Conservation (phyloP, 345 rosid species). For the Rhizophora mangle region DNA sequence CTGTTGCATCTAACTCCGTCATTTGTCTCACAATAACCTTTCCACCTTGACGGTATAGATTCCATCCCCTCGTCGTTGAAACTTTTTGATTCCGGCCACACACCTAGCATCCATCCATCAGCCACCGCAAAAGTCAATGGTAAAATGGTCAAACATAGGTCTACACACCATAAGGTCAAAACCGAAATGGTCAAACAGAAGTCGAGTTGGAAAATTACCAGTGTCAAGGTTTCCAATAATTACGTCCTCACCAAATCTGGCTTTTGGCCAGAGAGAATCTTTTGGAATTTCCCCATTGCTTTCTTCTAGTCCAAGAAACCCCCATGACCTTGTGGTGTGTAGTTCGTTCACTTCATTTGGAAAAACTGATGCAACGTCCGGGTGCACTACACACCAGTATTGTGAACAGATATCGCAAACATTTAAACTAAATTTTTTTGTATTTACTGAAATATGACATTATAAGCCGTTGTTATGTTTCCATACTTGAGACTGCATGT, state of each 20-base stretch:
- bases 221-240: slow-evolving; percentile 25
- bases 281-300: slow-evolving; percentile 4
- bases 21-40: slow-evolving; percentile 14
- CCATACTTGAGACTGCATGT: not conserved
- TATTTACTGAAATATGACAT: not conserved
- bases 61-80: slow-evolving; percentile 24
- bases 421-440: not conserved
- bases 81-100: slow-evolving; percentile 22
- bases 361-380: slow-evolving; percentile 22
- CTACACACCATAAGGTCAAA: not conserved
- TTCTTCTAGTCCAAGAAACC: slow-evolving; percentile 24
- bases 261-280: slow-evolving; percentile 10
- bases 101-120: not conserved
- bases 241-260: slow-evolving; percentile 21
- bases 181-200: not conserved
- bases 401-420: not conserved
- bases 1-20: slow-evolving; percentile 21
- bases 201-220: not conserved
- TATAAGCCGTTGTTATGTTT: no score
- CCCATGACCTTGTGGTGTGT: slow-evolving; percentile 31
- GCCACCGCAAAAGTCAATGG: no score
- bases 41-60: slow-evolving; percentile 28
- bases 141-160: not conserved
- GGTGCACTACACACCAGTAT: slow-evolving; percentile 2
- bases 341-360: slow-evolving; percentile 8